Evolutionary conservation across 306 rosid genomes (phyloP), one percentile per base, ranked within the genome.

Genomic region (Hylodesmum podocarpum): DNA sequence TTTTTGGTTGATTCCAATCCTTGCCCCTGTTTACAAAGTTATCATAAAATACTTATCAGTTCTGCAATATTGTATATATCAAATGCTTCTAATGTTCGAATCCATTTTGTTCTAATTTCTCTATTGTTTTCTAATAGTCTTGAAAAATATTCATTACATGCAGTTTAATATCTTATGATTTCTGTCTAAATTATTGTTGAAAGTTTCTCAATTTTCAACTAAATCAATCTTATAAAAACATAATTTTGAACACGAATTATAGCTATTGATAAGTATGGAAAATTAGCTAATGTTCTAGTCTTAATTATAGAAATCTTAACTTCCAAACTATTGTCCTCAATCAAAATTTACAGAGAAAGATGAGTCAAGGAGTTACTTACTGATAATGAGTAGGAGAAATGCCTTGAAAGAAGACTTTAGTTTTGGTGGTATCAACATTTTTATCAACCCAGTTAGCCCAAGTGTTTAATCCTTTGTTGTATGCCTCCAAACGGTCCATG

Each of bases 381-480:
- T 65, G 77, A 70, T 90, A 92, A 76, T 95, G 99, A 36, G 99
- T 95, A 6, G 99, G 99, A 72, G 99, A 95, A 70, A 95, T 91
- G 58, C 97, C 97, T 64, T 95, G 99, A 76, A 95, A 92, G 91
- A 92, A 88, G 25, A 89, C 90, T 78, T 83, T 90, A 57, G 99
- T 95, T 70, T 82, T 87, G 51, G 90, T 11, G 29, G 97, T 75
- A 57, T 95, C 87, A n/a, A 95, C 89, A 54, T 92, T 90, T 19
- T 43, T 87, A 80, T 95, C 93, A 55, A 95, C 94, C 99, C 99
- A 95, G 50, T 72, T 84, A 18, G 88, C 97, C 99, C 99, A 95
- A 40, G 99, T 95, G 22, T 36, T 89, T 69, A 95, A 27, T 27
- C 99, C 99, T 70, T 86, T 95, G 4, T 65, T 39, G 75, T 70